phyloP scores from a whole-genome alignment of 805 yeast genomes.

The Cyberlindnera japonica region DNA sequence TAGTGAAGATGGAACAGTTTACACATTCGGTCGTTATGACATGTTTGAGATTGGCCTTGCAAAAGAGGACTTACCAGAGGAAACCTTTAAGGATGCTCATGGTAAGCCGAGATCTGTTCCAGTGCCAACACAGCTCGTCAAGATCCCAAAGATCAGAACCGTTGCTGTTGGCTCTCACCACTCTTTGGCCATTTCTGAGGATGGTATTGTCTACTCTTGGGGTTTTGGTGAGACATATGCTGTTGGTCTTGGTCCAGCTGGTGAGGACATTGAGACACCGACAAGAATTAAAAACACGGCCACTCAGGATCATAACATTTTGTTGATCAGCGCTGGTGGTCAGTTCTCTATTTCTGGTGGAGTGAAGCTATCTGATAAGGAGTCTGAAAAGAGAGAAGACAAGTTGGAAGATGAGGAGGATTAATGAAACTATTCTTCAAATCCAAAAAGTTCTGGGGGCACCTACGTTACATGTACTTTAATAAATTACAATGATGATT shows the following conservation, averaged over 20 bases:
- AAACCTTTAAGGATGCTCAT: slow-evolving; percentile 71
- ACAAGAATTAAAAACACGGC: slow-evolving; percentile 93
- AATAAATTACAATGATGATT: background rate
- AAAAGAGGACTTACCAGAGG: slow-evolving; percentile 59
- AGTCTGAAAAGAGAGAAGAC: slow-evolving; percentile 40
- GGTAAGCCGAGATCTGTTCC: slow-evolving; percentile 85
- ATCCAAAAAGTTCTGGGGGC: background rate
- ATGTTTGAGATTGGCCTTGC: slow-evolving; percentile 90
- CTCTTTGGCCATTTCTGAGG: slow-evolving; percentile 76
- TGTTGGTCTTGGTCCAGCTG: slow-evolving; percentile 84
- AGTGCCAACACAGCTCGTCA: slow-evolving; percentile 64
- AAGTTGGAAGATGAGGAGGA: slow-evolving; percentile 50
- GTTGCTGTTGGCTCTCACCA: slow-evolving; percentile 91
- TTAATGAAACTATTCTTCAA: background rate
- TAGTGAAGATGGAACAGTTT: slow-evolving; percentile 66
- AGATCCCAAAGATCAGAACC: slow-evolving; percentile 52
- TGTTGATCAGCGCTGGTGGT: slow-evolving; percentile 87
- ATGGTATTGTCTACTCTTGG: slow-evolving; percentile 91
- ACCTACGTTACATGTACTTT: background rate
- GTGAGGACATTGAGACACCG: slow-evolving; percentile 85
- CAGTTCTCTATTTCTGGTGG: slow-evolving; percentile 94
- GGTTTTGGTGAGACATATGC: slow-evolving; percentile 98
- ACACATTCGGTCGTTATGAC: slow-evolving; percentile 87
- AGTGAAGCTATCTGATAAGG: slow-evolving; percentile 38
- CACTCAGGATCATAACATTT: slow-evolving; percentile 71